Percentiles rank a stretch among this genome's conserved stretches.
phyloP scores from a whole-genome alignment of 2,329 filamentous ascomycete species.

The Cercospora sp. region DNA sequence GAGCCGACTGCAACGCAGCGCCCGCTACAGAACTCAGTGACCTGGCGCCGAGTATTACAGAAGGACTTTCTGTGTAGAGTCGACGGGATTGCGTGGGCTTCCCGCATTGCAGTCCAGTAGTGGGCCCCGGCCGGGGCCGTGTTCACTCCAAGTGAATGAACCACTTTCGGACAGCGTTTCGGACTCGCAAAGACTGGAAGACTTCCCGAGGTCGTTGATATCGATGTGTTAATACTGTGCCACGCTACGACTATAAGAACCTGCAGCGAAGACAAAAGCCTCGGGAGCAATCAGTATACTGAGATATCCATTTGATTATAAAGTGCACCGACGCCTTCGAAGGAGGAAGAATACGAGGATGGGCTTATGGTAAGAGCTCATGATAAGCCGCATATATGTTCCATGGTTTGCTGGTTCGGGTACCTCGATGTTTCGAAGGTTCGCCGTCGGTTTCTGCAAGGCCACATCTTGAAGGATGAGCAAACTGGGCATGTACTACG shows the following conservation, averaged over 20 bases:
- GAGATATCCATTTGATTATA: not conserved
- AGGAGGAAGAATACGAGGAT: not conserved
- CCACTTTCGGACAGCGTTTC: not conserved
- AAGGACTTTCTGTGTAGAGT: not conserved
- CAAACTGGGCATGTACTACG: not conserved
- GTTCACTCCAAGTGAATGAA: not conserved
- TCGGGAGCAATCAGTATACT: not conserved
- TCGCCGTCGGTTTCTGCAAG: not conserved
- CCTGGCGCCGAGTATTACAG: not conserved
- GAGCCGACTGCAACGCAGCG: not conserved
- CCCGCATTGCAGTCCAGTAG: not conserved
- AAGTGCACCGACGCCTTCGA: not conserved
- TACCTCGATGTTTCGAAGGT: not conserved
- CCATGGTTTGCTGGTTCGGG: not conserved
- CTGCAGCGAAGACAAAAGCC: not conserved
- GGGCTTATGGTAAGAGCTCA: not conserved
- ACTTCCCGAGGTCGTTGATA: not conserved
- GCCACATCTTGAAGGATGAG: not conserved
- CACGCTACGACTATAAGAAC: not conserved
- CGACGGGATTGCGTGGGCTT: not conserved
- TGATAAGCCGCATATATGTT: not conserved
- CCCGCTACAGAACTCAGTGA: not conserved
- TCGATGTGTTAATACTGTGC: not conserved
- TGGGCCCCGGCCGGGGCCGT: not conserved
- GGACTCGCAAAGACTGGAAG: not conserved